These are phyloP conservation scores for Xerocomellus amylosporus DNA, from an alignment of 768 basidiomycete genomes.

Conservation along the genomic window DNA sequence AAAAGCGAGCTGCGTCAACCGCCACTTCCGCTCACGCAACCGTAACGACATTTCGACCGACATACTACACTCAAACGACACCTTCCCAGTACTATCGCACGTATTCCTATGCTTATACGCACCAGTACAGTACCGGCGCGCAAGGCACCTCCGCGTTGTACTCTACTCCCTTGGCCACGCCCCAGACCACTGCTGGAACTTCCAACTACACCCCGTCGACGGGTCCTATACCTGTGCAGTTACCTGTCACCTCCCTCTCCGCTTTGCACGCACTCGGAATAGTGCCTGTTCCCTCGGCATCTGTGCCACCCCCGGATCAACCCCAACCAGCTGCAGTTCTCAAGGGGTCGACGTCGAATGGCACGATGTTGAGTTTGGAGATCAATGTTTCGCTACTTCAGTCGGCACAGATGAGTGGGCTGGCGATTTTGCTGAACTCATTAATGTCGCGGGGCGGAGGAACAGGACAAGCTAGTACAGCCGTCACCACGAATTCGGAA, in stretches of 20 bases:
- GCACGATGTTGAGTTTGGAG: constrained; percentile 69
- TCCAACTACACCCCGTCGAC: constrained; percentile 32
- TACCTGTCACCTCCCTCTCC: constrained; percentile 58
- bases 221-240: constrained; percentile 57
- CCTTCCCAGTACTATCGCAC: constrained; percentile 60
- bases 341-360: constrained; percentile 67
- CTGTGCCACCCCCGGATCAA: constrained; percentile 52
- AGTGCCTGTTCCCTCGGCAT: constrained; percentile 58
- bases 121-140: constrained; percentile 42
- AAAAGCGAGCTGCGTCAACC: constrained; percentile 51
- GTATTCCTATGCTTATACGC: constrained; percentile 65
- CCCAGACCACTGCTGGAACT: constrained; percentile 34
- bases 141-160: constrained; percentile 26
- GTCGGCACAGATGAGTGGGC: constrained; percentile 71
- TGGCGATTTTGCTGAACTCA: constrained; percentile 69
- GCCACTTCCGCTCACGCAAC: constrained; percentile 31
- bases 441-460: constrained; percentile 50
- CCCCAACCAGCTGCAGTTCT: constrained; percentile 75
- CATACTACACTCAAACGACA: constrained; percentile 34
- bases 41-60: constrained; percentile 40
- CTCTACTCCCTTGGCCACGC: constrained; percentile 31
- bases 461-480: constrained; percentile 21
- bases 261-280: constrained; percentile 72
- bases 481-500: constrained; percentile 5
- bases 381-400: constrained; percentile 76